A percentile compares a stretch with the other conserved stretches of the same genome.
Conservation (phyloP, 1,139 yeast genomes). For the Hyphopichia wangnamkhiaoensis region DNA sequence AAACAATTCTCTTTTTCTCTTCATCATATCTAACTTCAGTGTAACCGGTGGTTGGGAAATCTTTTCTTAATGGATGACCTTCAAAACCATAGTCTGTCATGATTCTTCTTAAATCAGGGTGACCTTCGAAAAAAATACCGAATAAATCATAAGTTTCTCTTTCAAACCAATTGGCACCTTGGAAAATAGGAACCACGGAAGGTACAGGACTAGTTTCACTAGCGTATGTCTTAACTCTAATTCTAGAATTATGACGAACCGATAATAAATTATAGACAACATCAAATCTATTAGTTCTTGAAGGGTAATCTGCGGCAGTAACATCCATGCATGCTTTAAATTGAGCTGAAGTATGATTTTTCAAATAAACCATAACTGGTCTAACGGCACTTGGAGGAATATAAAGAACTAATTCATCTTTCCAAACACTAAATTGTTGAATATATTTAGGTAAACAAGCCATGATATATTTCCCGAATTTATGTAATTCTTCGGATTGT, state of each 20-base stretch:
- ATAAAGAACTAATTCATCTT: constrained; percentile 78
- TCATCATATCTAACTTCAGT: constrained; percentile 89
- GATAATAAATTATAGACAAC: constrained; percentile 82
- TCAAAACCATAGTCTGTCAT: constrained; percentile 92
- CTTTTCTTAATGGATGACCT: constrained; percentile 90
- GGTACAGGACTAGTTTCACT: constrained; percentile 84
- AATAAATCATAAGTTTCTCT: constrained; percentile 86
- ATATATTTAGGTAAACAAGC: constrained; percentile 79
- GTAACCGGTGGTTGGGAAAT: constrained; percentile 90
- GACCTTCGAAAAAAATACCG: constrained; percentile 85
- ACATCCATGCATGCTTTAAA: constrained; percentile 78
- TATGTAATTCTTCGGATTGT: constrained; percentile 73
- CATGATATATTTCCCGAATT: constrained; percentile 79
- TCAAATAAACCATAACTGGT: constrained; percentile 69
- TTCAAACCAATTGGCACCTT: constrained; percentile 90
- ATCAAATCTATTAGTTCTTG: constrained; percentile 82
- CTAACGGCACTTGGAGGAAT: constrained; percentile 75
- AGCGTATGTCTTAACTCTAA: constrained; percentile 87
- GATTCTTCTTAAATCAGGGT: constrained; percentile 87
- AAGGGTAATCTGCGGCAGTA: constrained; percentile 86
- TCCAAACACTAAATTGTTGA: constrained; percentile 88
- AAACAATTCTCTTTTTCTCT: constrained; percentile 85
- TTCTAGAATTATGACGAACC: constrained; percentile 82
- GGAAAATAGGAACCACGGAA: constrained; percentile 64
- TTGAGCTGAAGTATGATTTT: constrained; percentile 79